These are phyloP conservation scores for Phytophthora vignae DNA, from an alignment of 352 stramenopile species.

Conservation along the genomic window DNA sequence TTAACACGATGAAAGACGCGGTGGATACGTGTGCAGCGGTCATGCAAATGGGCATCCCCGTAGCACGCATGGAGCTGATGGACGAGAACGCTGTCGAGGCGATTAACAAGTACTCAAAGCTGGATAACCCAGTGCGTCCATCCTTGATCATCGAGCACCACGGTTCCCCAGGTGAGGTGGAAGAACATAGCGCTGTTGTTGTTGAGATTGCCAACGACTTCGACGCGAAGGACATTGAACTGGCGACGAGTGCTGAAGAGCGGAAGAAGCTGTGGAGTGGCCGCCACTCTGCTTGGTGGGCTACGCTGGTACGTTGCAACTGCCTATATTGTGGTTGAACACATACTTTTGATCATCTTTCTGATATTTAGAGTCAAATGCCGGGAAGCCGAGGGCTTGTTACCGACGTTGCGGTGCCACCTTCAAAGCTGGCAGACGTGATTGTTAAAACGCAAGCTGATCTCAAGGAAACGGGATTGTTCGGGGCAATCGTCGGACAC, in stretches of 20 bases:
- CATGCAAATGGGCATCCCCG: constrained; percentile 89
- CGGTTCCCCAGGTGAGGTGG: constrained; percentile 73
- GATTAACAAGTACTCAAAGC: constrained; percentile 87
- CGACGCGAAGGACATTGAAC: constrained; percentile 76
- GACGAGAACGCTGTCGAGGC: constrained; percentile 73
- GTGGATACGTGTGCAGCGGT: constrained; percentile 79
- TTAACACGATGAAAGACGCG: constrained; percentile 87
- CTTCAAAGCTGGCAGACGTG: constrained; percentile 93
- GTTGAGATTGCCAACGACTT: constrained; percentile 88
- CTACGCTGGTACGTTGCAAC: constrained; percentile 61
- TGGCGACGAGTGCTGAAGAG: constrained; percentile 70
- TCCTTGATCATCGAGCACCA: constrained; percentile 96
- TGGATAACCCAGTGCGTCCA: constrained; percentile 76
- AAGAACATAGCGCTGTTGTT: constrained; percentile 87
- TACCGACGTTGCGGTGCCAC: constrained; percentile 97
- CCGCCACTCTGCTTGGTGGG: constrained; percentile 84
- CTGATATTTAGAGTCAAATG: constrained; percentile 62
- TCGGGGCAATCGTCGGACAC: constrained; percentile 92
- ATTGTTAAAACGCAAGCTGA: constrained; percentile 93
- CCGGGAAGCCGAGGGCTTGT: constrained; percentile 81
- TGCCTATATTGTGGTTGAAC: neutral
- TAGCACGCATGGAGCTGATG: constrained; percentile 89
- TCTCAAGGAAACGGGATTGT: constrained; percentile 83
- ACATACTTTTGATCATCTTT: neutral
- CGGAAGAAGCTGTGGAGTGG: constrained; percentile 83